These are phyloP conservation scores for Fonsecaea monophora DNA, from an alignment of 2,329 filamentous ascomycete species.

Conservation along the genomic window DNA sequence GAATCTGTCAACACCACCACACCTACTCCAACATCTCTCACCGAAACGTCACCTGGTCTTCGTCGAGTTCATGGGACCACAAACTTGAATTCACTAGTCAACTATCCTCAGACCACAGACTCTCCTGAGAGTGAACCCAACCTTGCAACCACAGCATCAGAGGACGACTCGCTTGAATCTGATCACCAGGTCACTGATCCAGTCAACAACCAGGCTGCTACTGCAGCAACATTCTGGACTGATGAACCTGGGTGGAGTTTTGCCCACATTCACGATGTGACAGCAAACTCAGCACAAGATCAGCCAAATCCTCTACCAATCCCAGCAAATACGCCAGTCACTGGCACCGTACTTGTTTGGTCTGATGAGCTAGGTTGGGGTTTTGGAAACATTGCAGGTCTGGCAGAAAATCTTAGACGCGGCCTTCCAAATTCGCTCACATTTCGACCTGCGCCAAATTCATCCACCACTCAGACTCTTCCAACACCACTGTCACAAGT, in stretches of 20 bases:
- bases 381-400: too few species aligned
- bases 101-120: not conserved
- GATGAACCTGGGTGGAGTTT: conserved; percentile 5
- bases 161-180: not conserved
- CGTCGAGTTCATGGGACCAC: not conserved
- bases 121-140: not conserved
- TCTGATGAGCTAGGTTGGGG: not conserved
- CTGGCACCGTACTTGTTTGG: not conserved
- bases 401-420: too few species aligned
- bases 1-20: not conserved
- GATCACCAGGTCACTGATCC: not conserved
- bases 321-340: not conserved
- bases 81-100: not conserved
- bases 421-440: not conserved
- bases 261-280: not conserved
- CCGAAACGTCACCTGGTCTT: not conserved
- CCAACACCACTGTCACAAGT: not conserved
- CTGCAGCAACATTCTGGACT: not conserved
- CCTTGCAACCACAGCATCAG: not conserved
- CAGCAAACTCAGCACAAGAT: not conserved
- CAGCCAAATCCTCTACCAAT: not conserved
- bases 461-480: not conserved
- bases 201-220: not conserved
- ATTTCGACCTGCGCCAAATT: too few species aligned
- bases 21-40: not conserved